Conservation (phyloP, 2,329 filamentous ascomycete species). For the Arachnomyces sp. region DNA sequence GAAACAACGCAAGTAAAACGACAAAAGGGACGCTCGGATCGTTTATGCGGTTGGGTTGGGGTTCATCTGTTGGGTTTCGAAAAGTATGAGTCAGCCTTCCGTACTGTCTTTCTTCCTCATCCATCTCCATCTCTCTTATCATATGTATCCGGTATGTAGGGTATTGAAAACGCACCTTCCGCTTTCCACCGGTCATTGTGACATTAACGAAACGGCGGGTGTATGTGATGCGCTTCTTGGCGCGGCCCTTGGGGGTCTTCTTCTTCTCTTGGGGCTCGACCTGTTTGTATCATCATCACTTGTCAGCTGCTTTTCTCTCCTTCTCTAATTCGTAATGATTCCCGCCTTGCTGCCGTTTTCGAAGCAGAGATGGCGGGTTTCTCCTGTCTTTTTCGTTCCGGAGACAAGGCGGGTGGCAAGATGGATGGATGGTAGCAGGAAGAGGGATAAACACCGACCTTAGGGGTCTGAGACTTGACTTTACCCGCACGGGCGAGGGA, state of each 20-base stretch:
- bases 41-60: constrained; percentile 69
- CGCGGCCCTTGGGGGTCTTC: constrained; percentile 94
- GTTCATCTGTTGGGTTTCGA: constrained; percentile 59
- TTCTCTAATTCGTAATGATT: background rate
- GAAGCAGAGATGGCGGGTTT: background rate
- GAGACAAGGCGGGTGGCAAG: background rate
- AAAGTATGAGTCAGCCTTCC: constrained; percentile 1
- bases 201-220: constrained; percentile 98
- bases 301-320: background rate
- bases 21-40: background rate
- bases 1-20: too few relatives aligned
- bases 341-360: background rate
- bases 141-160: constrained; percentile 5
- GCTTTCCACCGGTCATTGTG: constrained; percentile 94
- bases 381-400: background rate
- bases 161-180: constrained; percentile 62
- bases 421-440: constrained; percentile 1
- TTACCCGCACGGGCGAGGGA: constrained; percentile 92
- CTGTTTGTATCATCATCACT: constrained; percentile 41
- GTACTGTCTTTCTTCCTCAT: background rate
- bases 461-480: constrained; percentile 75
- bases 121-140: too few relatives aligned
- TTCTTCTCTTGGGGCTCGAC: constrained; percentile 90
- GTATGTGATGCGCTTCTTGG: constrained; percentile 94
- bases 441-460: constrained; percentile 23